Evolutionary conservation across 305 asterid genomes (phyloP).

Genomic region (Ajuga reptans): DNA sequence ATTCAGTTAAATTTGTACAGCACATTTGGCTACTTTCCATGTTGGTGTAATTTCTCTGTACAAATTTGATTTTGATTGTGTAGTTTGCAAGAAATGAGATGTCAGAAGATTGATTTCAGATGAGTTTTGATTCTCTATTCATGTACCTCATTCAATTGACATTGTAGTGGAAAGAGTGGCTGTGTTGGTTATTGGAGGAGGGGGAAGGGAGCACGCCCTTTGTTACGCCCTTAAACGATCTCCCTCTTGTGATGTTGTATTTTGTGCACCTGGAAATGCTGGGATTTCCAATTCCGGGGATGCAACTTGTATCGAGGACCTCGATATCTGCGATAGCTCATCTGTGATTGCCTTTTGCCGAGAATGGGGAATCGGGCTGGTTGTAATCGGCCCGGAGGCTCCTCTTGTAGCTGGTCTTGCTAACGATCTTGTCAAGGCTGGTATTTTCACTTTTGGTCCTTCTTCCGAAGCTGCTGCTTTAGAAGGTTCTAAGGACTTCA

Average conservation of each 20-base stretch:
- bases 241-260: slow-evolving; percentile 71
- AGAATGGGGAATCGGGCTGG: slow-evolving; percentile 73
- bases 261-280: slow-evolving; percentile 95
- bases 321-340: slow-evolving; percentile 59
- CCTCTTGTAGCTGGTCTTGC: slow-evolving; percentile 94
- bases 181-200: slow-evolving; percentile 94
- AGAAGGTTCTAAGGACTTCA: slow-evolving; percentile 91
- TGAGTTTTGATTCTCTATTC: background rate
- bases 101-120: background rate
- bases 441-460: slow-evolving; percentile 87
- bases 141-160: slow-evolving; percentile 3
- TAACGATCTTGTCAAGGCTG: slow-evolving; percentile 75
- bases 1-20: background rate
- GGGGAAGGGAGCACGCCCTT: slow-evolving; percentile 94
- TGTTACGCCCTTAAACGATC: slow-evolving; percentile 73
- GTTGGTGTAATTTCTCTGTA: background rate
- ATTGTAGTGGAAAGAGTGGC: slow-evolving; percentile 57
- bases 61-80: background rate
- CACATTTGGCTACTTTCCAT: background rate
- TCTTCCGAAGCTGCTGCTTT: slow-evolving; percentile 95
- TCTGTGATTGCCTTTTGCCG: slow-evolving; percentile 74
- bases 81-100: background rate
- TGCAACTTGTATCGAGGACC: slow-evolving; percentile 72
- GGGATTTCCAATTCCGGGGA: slow-evolving; percentile 80
- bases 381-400: slow-evolving; percentile 92